Evolutionary conservation across 2,329 filamentous ascomycete species (phyloP).

Genomic region (Cladosporium sphaerospermum): DNA sequence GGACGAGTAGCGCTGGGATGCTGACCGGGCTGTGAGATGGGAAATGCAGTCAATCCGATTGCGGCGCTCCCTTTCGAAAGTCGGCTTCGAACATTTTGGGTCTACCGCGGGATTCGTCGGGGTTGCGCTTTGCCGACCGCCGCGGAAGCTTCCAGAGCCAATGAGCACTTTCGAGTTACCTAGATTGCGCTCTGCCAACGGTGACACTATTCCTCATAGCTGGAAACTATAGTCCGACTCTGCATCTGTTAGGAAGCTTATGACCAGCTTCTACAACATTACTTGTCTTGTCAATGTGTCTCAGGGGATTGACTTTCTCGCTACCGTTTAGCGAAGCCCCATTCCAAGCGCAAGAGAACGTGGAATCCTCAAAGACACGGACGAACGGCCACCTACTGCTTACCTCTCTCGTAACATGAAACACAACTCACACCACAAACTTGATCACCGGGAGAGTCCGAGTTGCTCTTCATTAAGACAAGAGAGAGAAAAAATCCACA

Average conservation of each 20-base stretch:
- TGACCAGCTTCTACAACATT: too few species aligned
- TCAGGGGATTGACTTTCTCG: too few species aligned
- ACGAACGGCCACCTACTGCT: too few species aligned
- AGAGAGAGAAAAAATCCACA: not conserved
- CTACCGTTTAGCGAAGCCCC: too few species aligned
- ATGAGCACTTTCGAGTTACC: constrained; percentile 4
- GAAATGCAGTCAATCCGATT: not conserved
- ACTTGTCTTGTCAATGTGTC: too few species aligned
- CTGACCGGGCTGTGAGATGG: not conserved
- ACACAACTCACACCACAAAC: not conserved
- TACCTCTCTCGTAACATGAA: not conserved
- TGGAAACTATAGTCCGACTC: too few species aligned
- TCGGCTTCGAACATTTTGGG: constrained; percentile 6
- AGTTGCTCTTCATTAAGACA: too few species aligned
- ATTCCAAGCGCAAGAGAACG: not conserved
- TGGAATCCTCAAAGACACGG: too few species aligned
- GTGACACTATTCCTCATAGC: too few species aligned
- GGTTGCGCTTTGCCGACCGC: constrained; percentile 2
- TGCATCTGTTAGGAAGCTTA: too few species aligned
- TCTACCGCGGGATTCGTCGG: constrained; percentile 3
- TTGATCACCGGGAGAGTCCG: not conserved
- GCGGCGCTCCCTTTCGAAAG: not conserved
- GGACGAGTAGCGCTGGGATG: not conserved
- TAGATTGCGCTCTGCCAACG: not conserved
- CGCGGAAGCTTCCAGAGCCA: constrained; percentile 8